phyloP scores from a whole-genome alignment of 163 green algal species.

The Scenedesmus sp. region DNA sequence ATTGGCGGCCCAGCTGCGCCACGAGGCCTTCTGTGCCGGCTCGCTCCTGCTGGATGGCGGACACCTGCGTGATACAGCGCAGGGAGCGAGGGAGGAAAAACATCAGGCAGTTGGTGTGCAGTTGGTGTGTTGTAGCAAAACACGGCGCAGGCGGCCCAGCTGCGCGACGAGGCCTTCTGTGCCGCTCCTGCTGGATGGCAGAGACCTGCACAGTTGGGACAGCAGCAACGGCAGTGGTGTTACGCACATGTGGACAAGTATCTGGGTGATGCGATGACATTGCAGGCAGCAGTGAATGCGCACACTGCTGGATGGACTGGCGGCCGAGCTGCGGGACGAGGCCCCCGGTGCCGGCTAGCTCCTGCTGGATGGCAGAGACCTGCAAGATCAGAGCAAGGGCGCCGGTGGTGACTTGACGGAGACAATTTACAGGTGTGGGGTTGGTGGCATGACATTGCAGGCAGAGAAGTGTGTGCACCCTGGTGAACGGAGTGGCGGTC shows the following conservation, averaged over 20 bases:
- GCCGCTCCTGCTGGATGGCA: conserved; percentile 72
- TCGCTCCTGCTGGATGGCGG: conserved; percentile 72
- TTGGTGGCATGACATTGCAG: no score
- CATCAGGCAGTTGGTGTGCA: neutral
- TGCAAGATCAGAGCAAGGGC: neutral
- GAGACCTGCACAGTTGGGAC: conserved; percentile 15
- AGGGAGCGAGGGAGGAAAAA: neutral
- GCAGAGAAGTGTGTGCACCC: no score
- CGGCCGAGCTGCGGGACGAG: no score
- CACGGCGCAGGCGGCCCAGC: neutral
- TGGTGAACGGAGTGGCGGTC: conserved; percentile 47
- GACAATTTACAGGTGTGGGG: no score
- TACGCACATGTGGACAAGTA: no score
- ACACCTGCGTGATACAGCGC: conserved; percentile 29
- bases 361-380: neutral
- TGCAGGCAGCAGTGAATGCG: no score
- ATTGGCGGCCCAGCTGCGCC: conserved; percentile 70
- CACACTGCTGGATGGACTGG: no score
- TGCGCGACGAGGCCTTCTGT: conserved; percentile 13
- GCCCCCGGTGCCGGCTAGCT: no score
- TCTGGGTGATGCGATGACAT: no score
- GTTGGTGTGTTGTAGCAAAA: no score
- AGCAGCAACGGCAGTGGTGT: no score
- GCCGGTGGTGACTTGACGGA: neutral
- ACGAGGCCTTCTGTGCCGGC: conserved; percentile 76